phyloP scores from a whole-genome alignment of 2,329 filamentous ascomycete genomes.

The Massarina eburnea region DNA sequence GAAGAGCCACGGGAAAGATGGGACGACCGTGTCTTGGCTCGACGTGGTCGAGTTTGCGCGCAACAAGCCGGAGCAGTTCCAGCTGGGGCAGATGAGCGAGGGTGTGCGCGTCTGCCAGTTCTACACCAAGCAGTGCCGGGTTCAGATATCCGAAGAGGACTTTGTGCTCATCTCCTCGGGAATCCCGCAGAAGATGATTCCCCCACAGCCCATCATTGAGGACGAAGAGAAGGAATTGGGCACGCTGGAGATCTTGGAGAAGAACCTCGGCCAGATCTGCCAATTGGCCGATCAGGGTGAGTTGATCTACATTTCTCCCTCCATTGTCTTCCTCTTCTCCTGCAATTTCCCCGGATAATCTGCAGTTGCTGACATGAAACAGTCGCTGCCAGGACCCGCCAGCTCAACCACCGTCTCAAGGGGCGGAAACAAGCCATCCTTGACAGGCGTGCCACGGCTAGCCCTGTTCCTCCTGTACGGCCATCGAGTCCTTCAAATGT shows the following conservation, averaged over 20 bases:
- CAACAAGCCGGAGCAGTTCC: slow-evolving; percentile 76
- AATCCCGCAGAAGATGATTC: slow-evolving; percentile 78
- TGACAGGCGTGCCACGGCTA: slow-evolving; percentile 59
- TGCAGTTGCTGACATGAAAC: slow-evolving; percentile 16
- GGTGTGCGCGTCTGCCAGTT: slow-evolving; percentile 77
- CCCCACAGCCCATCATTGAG: slow-evolving; percentile 77
- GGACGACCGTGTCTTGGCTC: slow-evolving; percentile 72
- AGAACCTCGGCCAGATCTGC: slow-evolving; percentile 73
- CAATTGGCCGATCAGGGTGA: slow-evolving; percentile 76
- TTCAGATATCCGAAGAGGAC: slow-evolving; percentile 87
- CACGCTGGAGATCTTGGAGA: slow-evolving; percentile 80
- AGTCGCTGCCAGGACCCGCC: slow-evolving; percentile 70
- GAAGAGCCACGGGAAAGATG: slow-evolving; percentile 63
- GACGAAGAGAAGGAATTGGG: slow-evolving; percentile 85
- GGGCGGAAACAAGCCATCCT: slow-evolving; percentile 73
- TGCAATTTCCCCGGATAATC: background rate
- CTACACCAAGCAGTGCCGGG: slow-evolving; percentile 74
- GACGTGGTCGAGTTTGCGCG: slow-evolving; percentile 85
- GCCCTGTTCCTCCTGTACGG: slow-evolving; percentile 37
- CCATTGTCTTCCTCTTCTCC: too few relatives aligned
- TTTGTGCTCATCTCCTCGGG: slow-evolving; percentile 82
- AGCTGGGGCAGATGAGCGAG: slow-evolving; percentile 67
- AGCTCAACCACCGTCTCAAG: slow-evolving; percentile 79
- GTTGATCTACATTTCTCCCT: slow-evolving; percentile 15
- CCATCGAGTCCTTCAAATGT: slow-evolving; percentile 45